Evolutionary conservation across 2,329 filamentous ascomycete species (phyloP).

Genomic region (Exophiala oligosperma): DNA sequence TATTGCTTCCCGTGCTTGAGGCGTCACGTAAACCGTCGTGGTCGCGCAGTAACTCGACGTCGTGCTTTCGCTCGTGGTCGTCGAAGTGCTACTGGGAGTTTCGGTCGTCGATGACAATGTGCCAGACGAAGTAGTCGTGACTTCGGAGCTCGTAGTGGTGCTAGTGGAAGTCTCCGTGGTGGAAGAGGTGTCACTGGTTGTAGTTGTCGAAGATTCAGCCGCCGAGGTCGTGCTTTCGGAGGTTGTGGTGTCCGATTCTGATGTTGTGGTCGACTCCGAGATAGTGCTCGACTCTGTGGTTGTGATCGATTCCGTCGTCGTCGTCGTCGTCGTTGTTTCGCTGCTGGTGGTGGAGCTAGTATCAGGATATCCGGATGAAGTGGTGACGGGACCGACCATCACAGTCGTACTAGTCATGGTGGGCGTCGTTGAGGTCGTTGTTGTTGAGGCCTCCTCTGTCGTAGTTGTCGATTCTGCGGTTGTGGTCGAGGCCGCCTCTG

Average conservation of each 20-base stretch:
- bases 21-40: background rate
- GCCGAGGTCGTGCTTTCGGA: too few species aligned
- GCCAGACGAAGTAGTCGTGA: too few species aligned
- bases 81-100: conserved; percentile 5
- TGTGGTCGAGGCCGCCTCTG: background rate
- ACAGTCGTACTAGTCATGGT: background rate
- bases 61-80: background rate
- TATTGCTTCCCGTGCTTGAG: background rate
- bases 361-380: background rate
- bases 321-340: conserved; percentile 8
- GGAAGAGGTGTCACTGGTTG: too few species aligned
- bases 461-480: background rate
- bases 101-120: background rate
- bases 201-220: too few species aligned
- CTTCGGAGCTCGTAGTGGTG: too few species aligned
- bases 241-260: background rate
- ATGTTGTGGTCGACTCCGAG: background rate
- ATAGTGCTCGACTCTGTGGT: background rate
- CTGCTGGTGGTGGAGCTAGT: background rate
- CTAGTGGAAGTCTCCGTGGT: too few species aligned
- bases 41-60: background rate
- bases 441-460: background rate
- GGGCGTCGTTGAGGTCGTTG: background rate
- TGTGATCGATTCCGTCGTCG: conserved; percentile 3
- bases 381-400: background rate